These are phyloP conservation scores for Echites panduratus DNA, from an alignment of 257 asterid genomes.

Conservation along the genomic window DNA sequence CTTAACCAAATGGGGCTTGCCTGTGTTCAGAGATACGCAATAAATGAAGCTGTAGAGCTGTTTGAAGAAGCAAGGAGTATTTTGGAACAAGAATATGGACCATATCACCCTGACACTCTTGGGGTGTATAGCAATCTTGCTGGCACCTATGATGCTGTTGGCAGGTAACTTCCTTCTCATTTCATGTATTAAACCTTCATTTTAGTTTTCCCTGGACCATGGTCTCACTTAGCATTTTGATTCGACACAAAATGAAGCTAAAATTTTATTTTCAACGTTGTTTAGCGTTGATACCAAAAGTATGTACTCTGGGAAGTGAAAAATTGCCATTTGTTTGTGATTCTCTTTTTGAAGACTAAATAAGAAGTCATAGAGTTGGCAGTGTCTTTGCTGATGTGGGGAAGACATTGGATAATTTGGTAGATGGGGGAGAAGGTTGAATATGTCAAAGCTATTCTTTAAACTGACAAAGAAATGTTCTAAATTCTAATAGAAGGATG, in stretches of 20 bases:
- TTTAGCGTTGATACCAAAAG: neutral
- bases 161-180: conserved; percentile 51
- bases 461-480: no score
- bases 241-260: neutral
- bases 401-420: neutral
- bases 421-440: no score
- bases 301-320: neutral
- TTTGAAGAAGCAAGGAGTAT: conserved; percentile 87
- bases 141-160: conserved; percentile 89
- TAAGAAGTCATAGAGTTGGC: neutral
- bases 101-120: conserved; percentile 86
- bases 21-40: conserved; percentile 76
- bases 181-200: neutral
- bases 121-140: conserved; percentile 96
- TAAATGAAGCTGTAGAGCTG: conserved; percentile 70
- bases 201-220: neutral
- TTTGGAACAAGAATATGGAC: conserved; percentile 88
- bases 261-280: neutral
- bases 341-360: neutral
- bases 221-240: neutral
- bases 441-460: neutral
- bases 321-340: neutral
- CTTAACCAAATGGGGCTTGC: conserved; percentile 92
- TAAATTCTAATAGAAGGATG: neutral
- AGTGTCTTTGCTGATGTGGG: neutral